Conservation (phyloP, 192 early-diverging fungal species). For the Chytriomyces sp. region DNA sequence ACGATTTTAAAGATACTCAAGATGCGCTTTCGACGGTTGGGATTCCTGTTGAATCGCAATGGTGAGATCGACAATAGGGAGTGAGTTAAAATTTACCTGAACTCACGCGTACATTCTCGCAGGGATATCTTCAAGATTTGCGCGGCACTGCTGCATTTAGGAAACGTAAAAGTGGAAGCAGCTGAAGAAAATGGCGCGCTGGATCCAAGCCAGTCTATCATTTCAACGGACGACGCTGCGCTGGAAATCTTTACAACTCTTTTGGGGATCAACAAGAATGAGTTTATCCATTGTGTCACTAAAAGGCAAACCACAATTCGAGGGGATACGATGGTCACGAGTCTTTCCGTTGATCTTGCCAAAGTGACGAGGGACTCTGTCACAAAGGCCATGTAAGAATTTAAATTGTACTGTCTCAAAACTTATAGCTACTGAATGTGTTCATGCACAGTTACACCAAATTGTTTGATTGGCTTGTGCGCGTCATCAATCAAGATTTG, state of each 20-base stretch:
- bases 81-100: background rate
- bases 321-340: slow-evolving; percentile 63
- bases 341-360: slow-evolving; percentile 65
- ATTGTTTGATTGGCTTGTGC: slow-evolving; percentile 87
- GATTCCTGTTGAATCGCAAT: slow-evolving; percentile 70
- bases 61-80: slow-evolving; percentile 48
- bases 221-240: slow-evolving; percentile 22
- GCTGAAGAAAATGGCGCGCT: background rate
- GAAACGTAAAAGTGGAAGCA: slow-evolving; percentile 50
- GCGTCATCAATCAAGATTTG: slow-evolving; percentile 74
- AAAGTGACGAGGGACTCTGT: slow-evolving; percentile 78
- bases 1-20: slow-evolving; percentile 80
- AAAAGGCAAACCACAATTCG: slow-evolving; percentile 73
- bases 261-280: slow-evolving; percentile 8
- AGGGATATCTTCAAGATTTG: slow-evolving; percentile 29
- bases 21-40: slow-evolving; percentile 77
- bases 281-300: slow-evolving; percentile 74
- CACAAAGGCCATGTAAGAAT: slow-evolving; percentile 86
- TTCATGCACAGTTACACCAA: slow-evolving; percentile 69
- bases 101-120: background rate
- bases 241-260: background rate
- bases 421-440: background rate
- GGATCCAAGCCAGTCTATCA: background rate
- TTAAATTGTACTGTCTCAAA: background rate
- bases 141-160: slow-evolving; percentile 16